Base-by-base conservation (phyloP, 176 grass and related monocot genomes). In the Oryza coarctata region DNA sequence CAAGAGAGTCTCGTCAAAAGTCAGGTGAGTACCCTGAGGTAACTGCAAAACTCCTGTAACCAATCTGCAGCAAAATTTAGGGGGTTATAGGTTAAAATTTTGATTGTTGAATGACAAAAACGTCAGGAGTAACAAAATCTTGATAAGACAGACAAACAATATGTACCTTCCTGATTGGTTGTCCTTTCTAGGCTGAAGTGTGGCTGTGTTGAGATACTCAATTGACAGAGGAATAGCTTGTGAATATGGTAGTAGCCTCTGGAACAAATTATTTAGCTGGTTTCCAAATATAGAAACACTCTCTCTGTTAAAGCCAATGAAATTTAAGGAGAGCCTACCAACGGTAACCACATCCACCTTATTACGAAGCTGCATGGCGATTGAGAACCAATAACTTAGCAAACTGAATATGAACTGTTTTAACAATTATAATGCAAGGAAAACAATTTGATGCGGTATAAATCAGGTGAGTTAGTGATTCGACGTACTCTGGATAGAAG, bases 111-210 rank as follows among this genome's bases (percentile, higher is more conserved):
- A 29, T 63, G 41, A 44, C 40, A 7, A 22, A 9, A 11, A 32
- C 14, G 65, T 70, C 6, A 43, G 8, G 25, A 77, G 4, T 73
- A 35, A 38, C 20, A 73, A 1, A 66, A 28, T 68, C 33, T 47
- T 86, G 33, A 77, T 55, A 30, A 25, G 35, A 12, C n/a, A 80
- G 32, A 11, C 38, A 76, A 57, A 71, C 0, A 11, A 81, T 27
- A 79, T 0, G 0, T 76, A 95, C 96, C 96, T 99, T 95, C 96
- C 96, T 68, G 91, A 90, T 52, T 93, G 76, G 75, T 99, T 99
- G 52, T 93, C 83, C 85, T 95, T 99, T 84, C 88, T 91, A 39
- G 96, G 96, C 45, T 93, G 93, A 82, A 99, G 80, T 68, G 79
- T 88, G 2, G 91, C 85, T 69, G 71, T 81, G 80, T 99, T 99